These are phyloP conservation scores for Phytopythium kandeliae DNA, from an alignment of 352 stramenopile genomes.

Conservation along the genomic window DNA sequence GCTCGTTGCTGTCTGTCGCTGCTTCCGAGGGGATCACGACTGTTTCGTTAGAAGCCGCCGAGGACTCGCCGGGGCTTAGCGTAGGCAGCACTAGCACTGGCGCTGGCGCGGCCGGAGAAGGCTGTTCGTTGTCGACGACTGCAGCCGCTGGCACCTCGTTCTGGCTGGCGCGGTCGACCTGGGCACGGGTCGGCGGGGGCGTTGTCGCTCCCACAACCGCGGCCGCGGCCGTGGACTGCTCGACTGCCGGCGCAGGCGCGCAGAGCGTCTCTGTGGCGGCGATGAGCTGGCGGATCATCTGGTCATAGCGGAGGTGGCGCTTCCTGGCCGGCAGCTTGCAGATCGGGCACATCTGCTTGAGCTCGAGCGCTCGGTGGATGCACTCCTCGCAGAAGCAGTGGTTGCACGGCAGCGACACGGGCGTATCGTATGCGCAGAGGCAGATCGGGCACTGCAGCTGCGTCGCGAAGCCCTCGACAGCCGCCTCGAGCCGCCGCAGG, in stretches of 20 bases:
- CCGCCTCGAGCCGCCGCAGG: conserved; percentile 45
- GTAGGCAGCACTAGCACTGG: background rate
- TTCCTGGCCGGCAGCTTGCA: conserved; percentile 83
- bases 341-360: conserved; percentile 76
- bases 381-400: conserved; percentile 87
- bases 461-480: conserved; percentile 58
- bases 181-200: no score
- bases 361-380: conserved; percentile 76
- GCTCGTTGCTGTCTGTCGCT: background rate
- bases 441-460: conserved; percentile 85
- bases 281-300: conserved; percentile 70
- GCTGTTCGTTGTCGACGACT: background rate
- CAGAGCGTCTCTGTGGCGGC: conserved; percentile 47
- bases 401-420: conserved; percentile 78
- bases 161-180: background rate
- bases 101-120: background rate
- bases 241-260: conserved; percentile 10
- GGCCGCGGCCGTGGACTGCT: background rate
- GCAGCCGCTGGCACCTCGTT: background rate
- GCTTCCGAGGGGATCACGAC: background rate
- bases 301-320: conserved; percentile 64
- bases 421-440: conserved; percentile 61
- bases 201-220: background rate
- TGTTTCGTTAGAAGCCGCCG: background rate
- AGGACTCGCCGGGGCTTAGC: background rate